Evolutionary conservation across 305 asterid genomes (phyloP).

Genomic region (Lippia alba): DNA sequence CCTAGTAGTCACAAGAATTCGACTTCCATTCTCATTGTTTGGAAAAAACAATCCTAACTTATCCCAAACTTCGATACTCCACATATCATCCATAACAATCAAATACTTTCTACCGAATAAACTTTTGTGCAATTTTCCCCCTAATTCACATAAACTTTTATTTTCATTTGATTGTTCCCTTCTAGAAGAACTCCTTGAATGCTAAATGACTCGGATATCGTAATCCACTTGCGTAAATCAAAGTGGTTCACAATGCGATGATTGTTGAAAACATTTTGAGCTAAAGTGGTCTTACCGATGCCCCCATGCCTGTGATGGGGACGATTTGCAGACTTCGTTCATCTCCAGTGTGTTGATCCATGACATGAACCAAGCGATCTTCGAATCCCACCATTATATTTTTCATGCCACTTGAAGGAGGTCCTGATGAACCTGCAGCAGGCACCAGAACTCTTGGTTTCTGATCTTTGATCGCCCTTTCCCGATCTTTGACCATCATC

Average conservation of each 20-base stretch:
- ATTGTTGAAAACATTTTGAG: conserved; percentile 7
- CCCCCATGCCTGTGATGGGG: conserved; percentile 24
- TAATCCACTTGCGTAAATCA: conserved; percentile 15
- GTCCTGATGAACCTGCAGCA: neutral
- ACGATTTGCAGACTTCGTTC: conserved; percentile 1
- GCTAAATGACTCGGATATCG: conserved; percentile 12
- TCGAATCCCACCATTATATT: conserved; percentile 14
- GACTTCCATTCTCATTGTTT: conserved; percentile 19
- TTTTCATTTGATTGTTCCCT: too few relatives aligned
- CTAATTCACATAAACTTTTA: neutral
- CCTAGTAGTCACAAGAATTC: conserved; percentile 2
- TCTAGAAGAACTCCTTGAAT: neutral
- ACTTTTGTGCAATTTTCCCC: conserved; percentile 4
- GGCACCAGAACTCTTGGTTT: neutral
- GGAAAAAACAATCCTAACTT: conserved; percentile 26
- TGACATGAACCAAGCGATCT: conserved; percentile 2
- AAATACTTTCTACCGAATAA: conserved; percentile 24
- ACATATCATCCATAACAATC: conserved; percentile 27
- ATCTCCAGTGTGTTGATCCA: neutral
- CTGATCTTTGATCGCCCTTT: neutral
- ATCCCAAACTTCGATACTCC: conserved; percentile 27
- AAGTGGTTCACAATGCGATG: conserved; percentile 3
- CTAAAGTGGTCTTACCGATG: conserved; percentile 25
- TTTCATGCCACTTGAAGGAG: neutral
- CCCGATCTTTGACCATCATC: neutral